Evolutionary conservation across 2,329 filamentous ascomycete genomes (phyloP).

Genomic region (Aspergillus sp.): DNA sequence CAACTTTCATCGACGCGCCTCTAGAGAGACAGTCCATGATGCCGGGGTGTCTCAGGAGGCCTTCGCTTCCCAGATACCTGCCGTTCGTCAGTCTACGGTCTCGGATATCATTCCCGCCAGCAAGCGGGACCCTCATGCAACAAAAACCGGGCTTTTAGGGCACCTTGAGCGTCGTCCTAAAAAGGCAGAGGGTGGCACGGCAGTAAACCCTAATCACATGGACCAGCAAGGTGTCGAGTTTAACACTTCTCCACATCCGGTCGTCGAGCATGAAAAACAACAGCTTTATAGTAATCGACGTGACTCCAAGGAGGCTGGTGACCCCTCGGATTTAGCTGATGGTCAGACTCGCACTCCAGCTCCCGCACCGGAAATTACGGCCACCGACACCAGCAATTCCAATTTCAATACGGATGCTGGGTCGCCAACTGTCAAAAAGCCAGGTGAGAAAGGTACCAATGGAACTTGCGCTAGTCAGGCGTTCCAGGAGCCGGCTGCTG

Average conservation of each 20-base stretch:
- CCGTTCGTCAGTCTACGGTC: slow-evolving; percentile 1
- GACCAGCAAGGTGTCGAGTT: background rate
- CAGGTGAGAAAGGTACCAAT: background rate
- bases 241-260: background rate
- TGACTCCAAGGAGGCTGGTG: background rate
- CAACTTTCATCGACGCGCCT: background rate
- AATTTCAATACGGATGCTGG: background rate
- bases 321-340: background rate
- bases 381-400: background rate
- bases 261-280: background rate
- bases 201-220: slow-evolving; percentile 1
- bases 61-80: slow-evolving; percentile 15
- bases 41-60: slow-evolving; percentile 7
- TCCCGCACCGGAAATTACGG: background rate
- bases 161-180: background rate
- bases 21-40: background rate
- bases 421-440: background rate
- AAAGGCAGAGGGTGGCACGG: background rate
- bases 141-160: slow-evolving; percentile 1
- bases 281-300: background rate
- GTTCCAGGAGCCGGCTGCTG: background rate
- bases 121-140: background rate
- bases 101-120: background rate
- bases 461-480: background rate
- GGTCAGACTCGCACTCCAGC: background rate